phyloP scores from a whole-genome alignment of 768 basidiomycete species.

The Rhodotorula sphaerocarpa region DNA sequence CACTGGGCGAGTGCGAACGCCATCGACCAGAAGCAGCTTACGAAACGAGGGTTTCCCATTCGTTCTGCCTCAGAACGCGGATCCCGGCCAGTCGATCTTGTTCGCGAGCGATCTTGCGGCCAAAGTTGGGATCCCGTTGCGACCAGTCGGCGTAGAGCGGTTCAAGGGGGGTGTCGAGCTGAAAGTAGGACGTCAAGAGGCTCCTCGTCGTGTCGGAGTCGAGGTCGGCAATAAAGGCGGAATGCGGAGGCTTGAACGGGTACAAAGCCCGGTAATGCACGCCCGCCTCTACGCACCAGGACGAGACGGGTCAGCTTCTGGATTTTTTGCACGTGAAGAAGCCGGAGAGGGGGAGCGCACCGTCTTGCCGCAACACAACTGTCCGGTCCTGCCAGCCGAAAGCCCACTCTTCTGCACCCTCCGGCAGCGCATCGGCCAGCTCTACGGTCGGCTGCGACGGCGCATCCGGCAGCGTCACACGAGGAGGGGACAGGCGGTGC shows the following conservation, averaged over 20 bases:
- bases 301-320: neutral
- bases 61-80: slow-evolving; percentile 79
- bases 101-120: slow-evolving; percentile 41
- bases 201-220: slow-evolving; percentile 57
- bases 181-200: slow-evolving; percentile 82
- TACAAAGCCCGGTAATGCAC: slow-evolving; percentile 58
- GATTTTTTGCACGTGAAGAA: neutral
- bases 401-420: slow-evolving; percentile 59
- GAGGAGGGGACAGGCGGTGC: slow-evolving; percentile 48
- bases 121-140: slow-evolving; percentile 64
- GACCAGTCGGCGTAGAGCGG: slow-evolving; percentile 71
- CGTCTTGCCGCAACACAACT: slow-evolving; percentile 68
- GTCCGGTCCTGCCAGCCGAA: slow-evolving; percentile 73
- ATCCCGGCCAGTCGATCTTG: slow-evolving; percentile 66
- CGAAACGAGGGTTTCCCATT: slow-evolving; percentile 93
- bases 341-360: slow-evolving; percentile 42
- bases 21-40: slow-evolving; percentile 47
- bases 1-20: neutral
- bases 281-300: slow-evolving; percentile 13
- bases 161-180: slow-evolving; percentile 65
- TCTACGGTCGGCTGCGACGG: neutral
- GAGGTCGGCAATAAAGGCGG: slow-evolving; percentile 39
- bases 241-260: slow-evolving; percentile 45
- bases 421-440: neutral
- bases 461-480: slow-evolving; percentile 19